Evolutionary conservation across 2,329 filamentous ascomycete genomes (phyloP), one percentile per base, ranked within the genome.

Genomic region (Sclerotinia nivalis): DNA sequence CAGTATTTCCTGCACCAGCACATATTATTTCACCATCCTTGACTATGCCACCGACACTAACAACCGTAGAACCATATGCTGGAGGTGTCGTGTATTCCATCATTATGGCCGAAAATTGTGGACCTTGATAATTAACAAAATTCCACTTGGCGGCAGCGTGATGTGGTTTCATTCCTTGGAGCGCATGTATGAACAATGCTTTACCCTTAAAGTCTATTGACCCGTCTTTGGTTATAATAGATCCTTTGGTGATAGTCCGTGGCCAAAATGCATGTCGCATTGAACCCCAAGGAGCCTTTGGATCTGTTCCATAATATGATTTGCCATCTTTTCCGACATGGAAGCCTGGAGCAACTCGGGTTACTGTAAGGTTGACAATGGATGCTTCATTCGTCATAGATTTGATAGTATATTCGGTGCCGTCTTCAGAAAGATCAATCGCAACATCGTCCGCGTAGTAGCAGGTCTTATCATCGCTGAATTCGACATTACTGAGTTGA

Each of bases 161-260:
- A 81, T 99, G 96, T 54, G 96, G 96, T 86, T 99, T 99, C 95
- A 98, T 98, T 80, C 94, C 96, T 83, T 98, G 96, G 65, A 98
- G 83, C 54, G 93, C 94, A 80, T 96, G 91, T 74, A 91, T 85
- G 82, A 93, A 95, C 77, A 96, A 84, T 45, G 89, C 93, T 73
- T 85, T 88, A 70, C 95, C 95, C 77, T 88, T 90, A 80, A 97
- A 89, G 79, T 97, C 90, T 72, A 97, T 85, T 50, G 91, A 88
- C 61, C 93, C 93, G 47, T 93, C 89, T 76, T 91, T 87, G 71
- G 93, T 97, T 73, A 92, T 88, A 80, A 98, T 93, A 74, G 87
- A 92, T 66, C 96, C 96, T 80, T 95, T 91, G 18, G 91, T 88
- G 60, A 84, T 85, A 81, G 92, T 96, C 74, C 94, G 88, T 45